Base-by-base conservation (phyloP, 257 asterid species). In the Nicotiana otophora region DNA sequence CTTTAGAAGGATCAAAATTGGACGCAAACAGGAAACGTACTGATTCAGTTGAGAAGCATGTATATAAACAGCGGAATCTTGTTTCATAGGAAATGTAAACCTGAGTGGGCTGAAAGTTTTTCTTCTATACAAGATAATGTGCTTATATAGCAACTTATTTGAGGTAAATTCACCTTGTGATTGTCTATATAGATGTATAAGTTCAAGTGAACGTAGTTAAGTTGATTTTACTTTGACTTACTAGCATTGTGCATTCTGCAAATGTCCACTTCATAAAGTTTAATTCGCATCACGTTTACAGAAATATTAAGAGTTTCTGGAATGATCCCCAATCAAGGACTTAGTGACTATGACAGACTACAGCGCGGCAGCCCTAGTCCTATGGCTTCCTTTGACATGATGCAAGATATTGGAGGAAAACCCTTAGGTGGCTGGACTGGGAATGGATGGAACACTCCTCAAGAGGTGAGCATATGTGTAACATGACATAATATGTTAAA, bases 341-440 rank as follows among this genome's bases (percentile, higher is more conserved):
- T 91, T 63, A 82, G 87, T 67, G 95, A 88, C 64, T 88, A 86
- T 57, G 98, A 89, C 81, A 88, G 90, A 82, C 87, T 92, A 63
- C 93, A 84, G 17, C 93, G 90, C n/a, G 90, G 97, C 82, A 87
- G 98, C 85, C 94, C 97, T 23, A 86, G 86, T 84, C 93, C 87
- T n/a, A 81, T 88, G 85, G 64, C 92, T 36, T 84, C 97, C 46
- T 76, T 84, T 82, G 92, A 93, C 75, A 86, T 89, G 81, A 85
- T 88, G 87, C 93, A 88, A 26, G 91, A 87, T 88, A 65, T 87
- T 81, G 91, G 86, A 82, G 93, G 89, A 69, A 87, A 89, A 82
- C 84, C 81, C 42, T 62, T 90, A 33, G 89, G 92, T 60, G 88
- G 87, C 87, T 92, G 92, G 63, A 57, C 63, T 57, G 63, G 63